Conservation (phyloP, 805 yeast species). For the Sugiyamaella valdiviana region DNA sequence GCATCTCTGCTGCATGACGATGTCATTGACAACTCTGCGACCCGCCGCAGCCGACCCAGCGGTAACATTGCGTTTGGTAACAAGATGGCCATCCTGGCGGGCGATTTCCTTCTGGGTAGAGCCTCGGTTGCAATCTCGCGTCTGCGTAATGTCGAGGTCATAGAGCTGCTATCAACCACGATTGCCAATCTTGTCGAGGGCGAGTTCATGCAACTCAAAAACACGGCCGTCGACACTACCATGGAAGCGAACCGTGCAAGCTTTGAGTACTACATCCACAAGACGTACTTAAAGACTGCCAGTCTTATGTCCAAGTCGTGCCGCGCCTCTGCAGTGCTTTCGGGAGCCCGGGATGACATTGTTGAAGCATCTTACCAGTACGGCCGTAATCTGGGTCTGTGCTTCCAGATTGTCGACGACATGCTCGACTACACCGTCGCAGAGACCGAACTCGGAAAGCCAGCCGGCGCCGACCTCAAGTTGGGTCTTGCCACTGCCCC, state of each 20-base stretch:
- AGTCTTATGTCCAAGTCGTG: slow-evolving; percentile 90
- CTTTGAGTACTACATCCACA: slow-evolving; percentile 90
- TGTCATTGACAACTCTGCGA: slow-evolving; percentile 82
- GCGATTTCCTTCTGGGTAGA: slow-evolving; percentile 90
- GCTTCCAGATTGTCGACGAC: slow-evolving; percentile 95
- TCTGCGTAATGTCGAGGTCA: slow-evolving; percentile 92
- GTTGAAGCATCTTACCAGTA: slow-evolving; percentile 83
- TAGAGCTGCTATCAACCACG: slow-evolving; percentile 88
- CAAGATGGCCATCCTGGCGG: slow-evolving; percentile 96
- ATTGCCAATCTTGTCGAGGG: slow-evolving; percentile 98
- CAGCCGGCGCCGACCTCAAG: slow-evolving; percentile 90
- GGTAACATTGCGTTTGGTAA: slow-evolving; percentile 93
- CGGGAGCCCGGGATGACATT: slow-evolving; percentile 71
- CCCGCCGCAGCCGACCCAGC: slow-evolving; percentile 82
- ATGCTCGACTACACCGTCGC: slow-evolving; percentile 92
- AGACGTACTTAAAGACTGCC: slow-evolving; percentile 93
- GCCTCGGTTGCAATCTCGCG: slow-evolving; percentile 95
- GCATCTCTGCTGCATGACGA: slow-evolving; percentile 95
- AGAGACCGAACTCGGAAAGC: slow-evolving; percentile 81
- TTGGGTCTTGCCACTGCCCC: slow-evolving; percentile 97
- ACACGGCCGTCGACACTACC: slow-evolving; percentile 60
- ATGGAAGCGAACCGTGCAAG: slow-evolving; percentile 53
- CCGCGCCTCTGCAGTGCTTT: slow-evolving; percentile 85
- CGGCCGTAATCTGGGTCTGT: slow-evolving; percentile 88
- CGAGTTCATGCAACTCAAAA: slow-evolving; percentile 96